Evolutionary conservation across 1,284 basidiomycete genomes (phyloP).

Genomic region (Xanthoconium separans): DNA sequence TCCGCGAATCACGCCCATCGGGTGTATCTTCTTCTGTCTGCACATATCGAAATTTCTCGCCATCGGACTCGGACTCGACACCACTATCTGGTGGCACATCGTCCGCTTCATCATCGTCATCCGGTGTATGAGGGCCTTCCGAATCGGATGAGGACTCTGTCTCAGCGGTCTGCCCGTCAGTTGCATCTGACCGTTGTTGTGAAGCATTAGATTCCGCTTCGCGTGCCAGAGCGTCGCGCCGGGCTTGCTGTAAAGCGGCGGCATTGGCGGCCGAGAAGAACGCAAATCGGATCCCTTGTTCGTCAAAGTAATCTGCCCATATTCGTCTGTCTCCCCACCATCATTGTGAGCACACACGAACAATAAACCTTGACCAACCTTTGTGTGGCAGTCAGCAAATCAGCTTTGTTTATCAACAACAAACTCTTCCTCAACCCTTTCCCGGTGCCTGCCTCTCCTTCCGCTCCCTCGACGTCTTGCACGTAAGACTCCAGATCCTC

Average conservation of each 20-base stretch:
- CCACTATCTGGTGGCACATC: conserved; percentile 29
- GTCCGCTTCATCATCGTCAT: conserved; percentile 26
- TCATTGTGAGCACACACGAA: conserved; percentile 15
- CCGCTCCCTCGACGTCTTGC: conserved; percentile 70
- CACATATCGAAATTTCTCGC: conserved; percentile 41
- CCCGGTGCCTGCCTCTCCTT: conserved; percentile 77
- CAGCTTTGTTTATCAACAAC: conserved; percentile 95
- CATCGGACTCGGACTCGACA: conserved; percentile 33
- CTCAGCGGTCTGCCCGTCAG: conserved; percentile 6
- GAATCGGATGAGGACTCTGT: conserved; percentile 28
- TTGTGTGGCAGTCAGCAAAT: conserved; percentile 87
- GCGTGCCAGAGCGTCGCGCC: conserved; percentile 47
- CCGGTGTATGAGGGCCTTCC: conserved; percentile 26
- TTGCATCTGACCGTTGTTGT: conserved; percentile 3
- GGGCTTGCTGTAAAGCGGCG: conserved; percentile 77
- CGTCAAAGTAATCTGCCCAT: conserved; percentile 96
- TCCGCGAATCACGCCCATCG: conserved; percentile 63
- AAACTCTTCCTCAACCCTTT: conserved; percentile 70
- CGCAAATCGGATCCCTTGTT: conserved; percentile 78
- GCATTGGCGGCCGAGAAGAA: conserved; percentile 97
- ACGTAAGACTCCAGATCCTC: conserved; percentile 92
- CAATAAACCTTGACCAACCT: conserved; percentile 49
- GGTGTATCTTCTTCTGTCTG: conserved; percentile 53
- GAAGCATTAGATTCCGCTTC: conserved; percentile 13
- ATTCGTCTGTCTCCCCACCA: conserved; percentile 49